Conservation (phyloP, 2,329 filamentous ascomycete species). For the Diaporthe eres region DNA sequence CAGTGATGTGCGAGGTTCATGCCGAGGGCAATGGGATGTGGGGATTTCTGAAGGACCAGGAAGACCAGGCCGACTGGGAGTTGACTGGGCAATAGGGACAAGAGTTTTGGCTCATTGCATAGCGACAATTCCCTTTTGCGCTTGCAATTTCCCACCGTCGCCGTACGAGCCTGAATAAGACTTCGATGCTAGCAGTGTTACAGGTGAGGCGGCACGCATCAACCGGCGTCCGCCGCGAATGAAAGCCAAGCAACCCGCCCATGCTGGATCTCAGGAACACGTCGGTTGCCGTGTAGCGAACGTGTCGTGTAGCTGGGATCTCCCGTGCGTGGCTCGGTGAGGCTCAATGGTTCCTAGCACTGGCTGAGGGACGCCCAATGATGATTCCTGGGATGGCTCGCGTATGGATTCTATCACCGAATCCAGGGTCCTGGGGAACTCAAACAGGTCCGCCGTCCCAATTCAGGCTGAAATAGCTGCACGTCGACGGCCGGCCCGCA, state of each 20-base stretch:
- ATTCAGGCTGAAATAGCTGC: slow-evolving; percentile 30
- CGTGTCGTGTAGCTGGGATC: slow-evolving; percentile 1
- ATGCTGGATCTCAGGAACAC: not conserved
- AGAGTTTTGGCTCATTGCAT: slow-evolving; percentile 8
- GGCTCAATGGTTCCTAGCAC: not conserved
- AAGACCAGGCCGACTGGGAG: slow-evolving; percentile 5
- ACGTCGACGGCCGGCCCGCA: slow-evolving; percentile 25
- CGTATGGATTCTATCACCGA: not conserved
- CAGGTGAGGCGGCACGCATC: slow-evolving; percentile 5
- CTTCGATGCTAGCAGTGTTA: slow-evolving; percentile 22
- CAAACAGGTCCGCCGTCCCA: slow-evolving; percentile 23
- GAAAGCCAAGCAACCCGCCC: slow-evolving; percentile 3
- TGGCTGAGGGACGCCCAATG: not conserved
- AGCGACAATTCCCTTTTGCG: not conserved
- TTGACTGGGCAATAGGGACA: slow-evolving; percentile 1
- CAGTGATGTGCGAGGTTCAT: not conserved
- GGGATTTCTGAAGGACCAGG: not conserved
- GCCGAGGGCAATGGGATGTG: not conserved
- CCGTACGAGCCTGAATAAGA: slow-evolving; percentile 16
- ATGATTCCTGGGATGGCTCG: not conserved
- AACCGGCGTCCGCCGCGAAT: not conserved
- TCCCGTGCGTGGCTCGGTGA: not conserved
- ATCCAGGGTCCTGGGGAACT: slow-evolving; percentile 8
- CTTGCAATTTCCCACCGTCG: slow-evolving; percentile 20
- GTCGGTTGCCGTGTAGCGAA: not conserved